Evolutionary conservation across 2,329 filamentous ascomycete species (phyloP).

Genomic region (Cadophora luteo-olivacea): DNA sequence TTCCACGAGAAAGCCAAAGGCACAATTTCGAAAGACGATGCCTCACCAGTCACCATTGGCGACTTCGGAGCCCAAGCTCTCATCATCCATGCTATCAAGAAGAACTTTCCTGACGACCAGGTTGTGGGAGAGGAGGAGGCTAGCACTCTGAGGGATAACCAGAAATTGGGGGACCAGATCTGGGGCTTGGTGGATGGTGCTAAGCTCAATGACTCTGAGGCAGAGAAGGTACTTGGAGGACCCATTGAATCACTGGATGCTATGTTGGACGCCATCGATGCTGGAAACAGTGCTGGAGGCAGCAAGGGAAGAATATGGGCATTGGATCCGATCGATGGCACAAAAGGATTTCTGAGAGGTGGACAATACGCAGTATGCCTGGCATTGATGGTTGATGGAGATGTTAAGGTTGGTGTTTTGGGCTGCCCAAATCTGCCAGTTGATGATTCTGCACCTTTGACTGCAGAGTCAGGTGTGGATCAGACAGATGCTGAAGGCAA

Average conservation of each 20-base stretch:
- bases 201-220: constrained; percentile 68
- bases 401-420: constrained; percentile 92
- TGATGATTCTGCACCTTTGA: constrained; percentile 76
- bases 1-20: constrained; percentile 92
- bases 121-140: constrained; percentile 97
- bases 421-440: constrained; percentile 95
- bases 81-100: constrained; percentile 88
- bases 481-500: constrained; percentile 76
- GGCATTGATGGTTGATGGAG: constrained; percentile 87
- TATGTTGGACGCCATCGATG: constrained; percentile 72
- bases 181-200: constrained; percentile 83
- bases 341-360: constrained; percentile 94
- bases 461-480: constrained; percentile 74
- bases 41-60: constrained; percentile 95
- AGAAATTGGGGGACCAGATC: constrained; percentile 73
- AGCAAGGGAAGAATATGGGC: constrained; percentile 86
- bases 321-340: constrained; percentile 96
- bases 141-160: constrained; percentile 75
- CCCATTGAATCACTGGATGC: constrained; percentile 68
- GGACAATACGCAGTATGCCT: constrained; percentile 98
- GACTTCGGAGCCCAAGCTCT: constrained; percentile 98
- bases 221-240: constrained; percentile 73
- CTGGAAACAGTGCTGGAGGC: constrained; percentile 74
- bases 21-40: constrained; percentile 92
- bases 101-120: constrained; percentile 88